These are phyloP conservation scores for Cadophora sp. DNA, from an alignment of 2,329 filamentous ascomycete genomes.

Conservation along the genomic window DNA sequence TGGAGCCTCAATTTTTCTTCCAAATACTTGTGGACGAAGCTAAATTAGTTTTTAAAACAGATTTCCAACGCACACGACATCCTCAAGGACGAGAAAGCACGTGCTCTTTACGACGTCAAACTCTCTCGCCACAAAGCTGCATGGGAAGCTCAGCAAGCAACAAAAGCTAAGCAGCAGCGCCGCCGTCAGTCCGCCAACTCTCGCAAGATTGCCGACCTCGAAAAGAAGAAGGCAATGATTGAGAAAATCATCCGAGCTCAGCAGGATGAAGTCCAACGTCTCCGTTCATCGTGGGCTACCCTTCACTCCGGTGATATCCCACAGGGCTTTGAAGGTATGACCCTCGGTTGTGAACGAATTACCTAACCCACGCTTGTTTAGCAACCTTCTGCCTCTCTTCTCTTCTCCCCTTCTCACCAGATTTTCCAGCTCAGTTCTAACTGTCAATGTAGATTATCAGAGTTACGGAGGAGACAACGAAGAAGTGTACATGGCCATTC, in stretches of 20 bases:
- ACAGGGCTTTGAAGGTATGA: constrained; percentile 19
- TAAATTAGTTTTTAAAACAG: neutral
- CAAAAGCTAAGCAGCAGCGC: constrained; percentile 14
- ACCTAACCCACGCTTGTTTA: no score
- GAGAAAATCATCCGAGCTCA: neutral
- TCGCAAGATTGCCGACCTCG: constrained; percentile 9
- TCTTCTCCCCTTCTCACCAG: no score
- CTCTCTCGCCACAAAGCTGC: constrained; percentile 8
- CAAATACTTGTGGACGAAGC: neutral
- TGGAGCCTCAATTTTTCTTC: neutral
- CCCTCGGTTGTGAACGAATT: neutral
- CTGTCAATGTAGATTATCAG: constrained; percentile 2
- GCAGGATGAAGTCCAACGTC: constrained; percentile 4
- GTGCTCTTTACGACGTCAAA: neutral
- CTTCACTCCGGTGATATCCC: constrained; percentile 10
- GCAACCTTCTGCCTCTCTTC: no score
- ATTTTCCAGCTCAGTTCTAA: no score
- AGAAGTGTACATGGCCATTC: constrained; percentile 10
- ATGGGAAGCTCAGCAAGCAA: constrained; percentile 16
- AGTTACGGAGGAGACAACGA: constrained; percentile 16
- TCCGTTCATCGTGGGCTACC: neutral
- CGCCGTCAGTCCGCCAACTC: constrained; percentile 1
- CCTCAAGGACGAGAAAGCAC: constrained; percentile 8
- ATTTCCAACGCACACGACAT: constrained; percentile 11
- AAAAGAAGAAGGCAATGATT: constrained; percentile 7